These are phyloP conservation scores for Lentinula lateritia DNA, from an alignment of 768 basidiomycete species.

Conservation along the genomic window DNA sequence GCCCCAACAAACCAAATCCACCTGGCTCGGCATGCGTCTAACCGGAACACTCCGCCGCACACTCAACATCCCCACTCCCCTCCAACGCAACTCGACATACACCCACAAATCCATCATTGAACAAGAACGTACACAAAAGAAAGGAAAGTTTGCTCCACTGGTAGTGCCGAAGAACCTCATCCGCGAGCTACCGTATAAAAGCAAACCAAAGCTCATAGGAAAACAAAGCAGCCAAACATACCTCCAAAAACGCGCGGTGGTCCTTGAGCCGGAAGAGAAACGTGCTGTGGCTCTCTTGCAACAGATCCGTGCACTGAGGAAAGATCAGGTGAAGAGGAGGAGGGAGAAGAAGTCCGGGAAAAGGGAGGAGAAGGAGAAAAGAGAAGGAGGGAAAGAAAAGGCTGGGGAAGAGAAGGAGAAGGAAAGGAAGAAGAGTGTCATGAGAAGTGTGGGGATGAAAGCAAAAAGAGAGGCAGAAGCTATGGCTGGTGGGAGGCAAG, in stretches of 20 bases:
- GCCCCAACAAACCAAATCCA: slow-evolving; percentile 37
- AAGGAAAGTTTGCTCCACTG: slow-evolving; percentile 70
- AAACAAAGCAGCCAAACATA: slow-evolving; percentile 75
- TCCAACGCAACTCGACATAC: slow-evolving; percentile 80
- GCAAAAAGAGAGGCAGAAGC: slow-evolving; percentile 52
- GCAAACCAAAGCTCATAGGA: slow-evolving; percentile 82
- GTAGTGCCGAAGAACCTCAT: slow-evolving; percentile 89
- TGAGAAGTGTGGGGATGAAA: slow-evolving; percentile 69
- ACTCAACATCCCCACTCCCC: slow-evolving; percentile 78
- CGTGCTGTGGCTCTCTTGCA: slow-evolving; percentile 87
- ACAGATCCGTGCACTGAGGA: slow-evolving; percentile 87
- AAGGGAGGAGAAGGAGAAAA: slow-evolving; percentile 63
- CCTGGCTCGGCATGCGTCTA: slow-evolving; percentile 92
- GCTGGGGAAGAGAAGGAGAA: slow-evolving; percentile 62
- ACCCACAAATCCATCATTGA: slow-evolving; percentile 53
- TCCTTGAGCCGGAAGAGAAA: slow-evolving; percentile 94
- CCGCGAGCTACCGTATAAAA: slow-evolving; percentile 83
- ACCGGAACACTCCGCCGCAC: slow-evolving; percentile 91
- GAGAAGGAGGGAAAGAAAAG: slow-evolving; percentile 63
- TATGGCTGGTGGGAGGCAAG: slow-evolving; percentile 45
- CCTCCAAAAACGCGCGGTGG: slow-evolving; percentile 89
- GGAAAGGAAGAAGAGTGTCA: slow-evolving; percentile 71
- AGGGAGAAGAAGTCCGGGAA: slow-evolving; percentile 86
- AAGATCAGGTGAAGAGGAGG: slow-evolving; percentile 76
- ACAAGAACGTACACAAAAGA: slow-evolving; percentile 44